A percentile compares a stretch with the other conserved stretches of the same genome.
These are phyloP conservation scores for Xylaria digitata DNA, from an alignment of 2,329 filamentous ascomycete species.

Conservation along the genomic window DNA sequence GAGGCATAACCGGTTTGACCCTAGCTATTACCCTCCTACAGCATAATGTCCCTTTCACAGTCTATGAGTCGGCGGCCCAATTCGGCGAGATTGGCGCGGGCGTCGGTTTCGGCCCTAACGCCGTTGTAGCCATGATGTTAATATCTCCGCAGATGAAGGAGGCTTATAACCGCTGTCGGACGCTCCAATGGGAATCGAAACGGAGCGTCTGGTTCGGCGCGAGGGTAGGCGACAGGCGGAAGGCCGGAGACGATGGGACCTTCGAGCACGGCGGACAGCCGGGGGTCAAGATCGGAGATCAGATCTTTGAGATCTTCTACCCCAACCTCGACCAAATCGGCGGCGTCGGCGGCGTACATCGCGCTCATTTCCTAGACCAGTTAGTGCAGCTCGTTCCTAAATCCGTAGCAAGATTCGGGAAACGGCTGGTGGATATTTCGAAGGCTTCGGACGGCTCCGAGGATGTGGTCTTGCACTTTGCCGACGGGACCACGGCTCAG, in stretches of 20 bases:
- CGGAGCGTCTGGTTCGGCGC: slow-evolving; percentile 44
- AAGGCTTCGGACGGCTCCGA: slow-evolving; percentile 37
- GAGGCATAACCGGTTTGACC: slow-evolving; percentile 54
- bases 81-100: slow-evolving; percentile 55
- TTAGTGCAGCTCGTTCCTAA: slow-evolving; percentile 54
- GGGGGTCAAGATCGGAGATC: slow-evolving; percentile 40
- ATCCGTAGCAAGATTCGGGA: slow-evolving; percentile 50
- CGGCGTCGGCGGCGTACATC: slow-evolving; percentile 47
- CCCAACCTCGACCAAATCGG: slow-evolving; percentile 26
- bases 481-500: slow-evolving; percentile 54
- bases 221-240: slow-evolving; percentile 42
- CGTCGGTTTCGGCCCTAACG: slow-evolving; percentile 53
- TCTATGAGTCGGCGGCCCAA: slow-evolving; percentile 52
- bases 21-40: slow-evolving; percentile 51
- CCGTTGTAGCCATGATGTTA: slow-evolving; percentile 48
- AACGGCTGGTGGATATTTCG: slow-evolving; percentile 51
- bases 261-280: slow-evolving; percentile 37
- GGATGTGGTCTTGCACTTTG: slow-evolving; percentile 49
- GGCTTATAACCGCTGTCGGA: slow-evolving; percentile 48
- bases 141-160: slow-evolving; percentile 46
- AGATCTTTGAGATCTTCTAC: slow-evolving; percentile 42
- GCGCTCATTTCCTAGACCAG: slow-evolving; percentile 56
- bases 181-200: slow-evolving; percentile 43
- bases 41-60: slow-evolving; percentile 48
- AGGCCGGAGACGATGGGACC: slow-evolving; percentile 39